These are phyloP conservation scores for Tetrahymena elliotti DNA, from an alignment of 73 alveolate species.

Conservation along the genomic window DNA sequence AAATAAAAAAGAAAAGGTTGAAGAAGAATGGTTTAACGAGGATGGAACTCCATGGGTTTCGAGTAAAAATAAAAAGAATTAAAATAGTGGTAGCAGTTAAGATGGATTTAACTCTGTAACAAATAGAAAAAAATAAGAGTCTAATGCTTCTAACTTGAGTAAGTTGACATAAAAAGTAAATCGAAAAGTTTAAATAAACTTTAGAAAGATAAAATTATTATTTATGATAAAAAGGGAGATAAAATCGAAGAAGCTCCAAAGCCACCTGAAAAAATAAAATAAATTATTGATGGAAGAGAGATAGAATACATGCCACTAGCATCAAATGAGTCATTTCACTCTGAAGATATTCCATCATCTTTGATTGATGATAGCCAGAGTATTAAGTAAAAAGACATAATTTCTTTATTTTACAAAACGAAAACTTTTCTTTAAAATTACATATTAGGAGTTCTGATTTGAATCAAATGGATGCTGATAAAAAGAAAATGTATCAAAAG, in stretches of 20 bases:
- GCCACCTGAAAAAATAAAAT: not conserved
- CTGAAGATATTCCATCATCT: not conserved
- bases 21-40: not conserved
- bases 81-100: not conserved
- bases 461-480: not conserved
- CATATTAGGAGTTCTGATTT: not conserved
- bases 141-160: not conserved
- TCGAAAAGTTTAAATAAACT: not conserved
- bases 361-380: not conserved
- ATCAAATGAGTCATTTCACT: not conserved
- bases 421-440: not conserved
- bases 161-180: not conserved
- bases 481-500: not conserved
- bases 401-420: not conserved
- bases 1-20: not conserved
- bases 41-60: not conserved
- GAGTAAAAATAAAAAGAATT: not conserved
- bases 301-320: not conserved
- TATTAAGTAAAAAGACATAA: not conserved
- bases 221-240: not conserved
- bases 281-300: not conserved
- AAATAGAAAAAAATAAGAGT: not conserved
- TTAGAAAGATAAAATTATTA: not conserved
- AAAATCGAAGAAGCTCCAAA: not conserved
- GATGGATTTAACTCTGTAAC: not conserved